Evolutionary conservation across 441 rosid genomes (phyloP).

Genomic region (Capsella rubella): DNA sequence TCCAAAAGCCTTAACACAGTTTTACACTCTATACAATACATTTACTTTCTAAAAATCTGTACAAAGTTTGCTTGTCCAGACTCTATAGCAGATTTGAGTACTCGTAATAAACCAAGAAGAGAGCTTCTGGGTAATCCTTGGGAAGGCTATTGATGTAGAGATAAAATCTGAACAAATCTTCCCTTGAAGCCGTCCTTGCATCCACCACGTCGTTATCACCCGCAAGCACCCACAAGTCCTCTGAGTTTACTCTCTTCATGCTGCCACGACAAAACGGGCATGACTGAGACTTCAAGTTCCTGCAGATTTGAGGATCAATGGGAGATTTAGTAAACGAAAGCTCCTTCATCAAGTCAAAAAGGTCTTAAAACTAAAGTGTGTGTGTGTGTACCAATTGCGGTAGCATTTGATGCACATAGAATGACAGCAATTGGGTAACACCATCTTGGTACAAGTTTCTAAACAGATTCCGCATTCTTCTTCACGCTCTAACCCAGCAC

Average conservation of each 20-base stretch:
- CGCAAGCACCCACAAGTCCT: conserved; percentile 98
- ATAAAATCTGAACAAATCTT: conserved; percentile 83
- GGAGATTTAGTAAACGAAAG: conserved; percentile 19
- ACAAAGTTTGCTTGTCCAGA: conserved; percentile 38
- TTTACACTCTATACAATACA: conserved; percentile 42
- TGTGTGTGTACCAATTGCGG: conserved; percentile 72
- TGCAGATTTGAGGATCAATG: conserved; percentile 43
- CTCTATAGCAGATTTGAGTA: conserved; percentile 50
- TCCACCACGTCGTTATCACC: conserved; percentile 86
- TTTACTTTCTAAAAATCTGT: conserved; percentile 40
- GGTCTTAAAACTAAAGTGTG: not conserved
- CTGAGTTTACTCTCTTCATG: conserved; percentile 94
- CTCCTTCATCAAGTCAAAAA: not conserved
- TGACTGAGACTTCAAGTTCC: conserved; percentile 93
- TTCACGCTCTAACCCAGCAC: conserved; percentile 74
- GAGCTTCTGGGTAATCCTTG: conserved; percentile 83
- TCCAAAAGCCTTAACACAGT: conserved; percentile 32
- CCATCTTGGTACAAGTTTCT: conserved; percentile 95
- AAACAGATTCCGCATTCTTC: conserved; percentile 98
- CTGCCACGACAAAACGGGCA: conserved; percentile 98
- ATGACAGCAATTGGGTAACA: conserved; percentile 92
- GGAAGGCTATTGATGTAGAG: conserved; percentile 86
- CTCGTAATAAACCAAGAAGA: conserved; percentile 89
- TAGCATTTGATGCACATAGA: conserved; percentile 99
- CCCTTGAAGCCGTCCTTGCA: conserved; percentile 63